Base-by-base conservation (phyloP, 2,329 filamentous ascomycete species). In the Rutstroemia sp. region DNA sequence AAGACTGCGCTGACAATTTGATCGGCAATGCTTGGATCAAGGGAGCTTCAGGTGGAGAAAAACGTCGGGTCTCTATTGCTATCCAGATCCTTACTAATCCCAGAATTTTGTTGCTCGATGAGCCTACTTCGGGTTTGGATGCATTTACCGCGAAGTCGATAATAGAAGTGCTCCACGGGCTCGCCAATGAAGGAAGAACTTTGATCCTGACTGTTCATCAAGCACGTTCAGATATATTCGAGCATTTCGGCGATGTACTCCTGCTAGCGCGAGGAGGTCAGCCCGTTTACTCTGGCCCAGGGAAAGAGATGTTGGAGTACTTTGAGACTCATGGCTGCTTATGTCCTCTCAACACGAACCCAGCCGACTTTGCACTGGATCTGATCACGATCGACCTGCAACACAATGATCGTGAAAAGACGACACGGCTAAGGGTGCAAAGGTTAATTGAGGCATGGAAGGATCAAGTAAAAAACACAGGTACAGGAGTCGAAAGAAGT, bases 171-270 rank as follows among this genome's bases (percentile, higher is more conserved):
- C 79, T 96, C 39, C 86, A 92, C 73, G 95, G 92, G 72, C 78
- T 96, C 42, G 90, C 90, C 65, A 87, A 91, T 71, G 86, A 83
- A 61, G 91, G 91, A n/a, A 88, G 92, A 70, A 90, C 92, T 49
- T 88, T 96, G 70, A 82, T 96, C 18, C 95, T 90, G 74, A 96
- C 92, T 0, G 95, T 96, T 59, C 91, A 96, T 69, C 92, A 96
- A 71, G 91, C 91, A 8, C 92, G 88, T 14, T 90, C 90, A 34
- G 90, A 94, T 80, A 79, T 96, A 55, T 95, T 96, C 77, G 88
- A 95, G 71, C 85, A 88, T 56, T 96, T 92, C 69, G 88, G 92
- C 65, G 81, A 86, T 57, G 79, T 92, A 7, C 77, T 92, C 38
- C 88, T 92, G 74, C 74, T 92, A n/a, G 82, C 85, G 41, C 84